Percentiles rank a stretch among this genome's conserved stretches.
Conservation (phyloP, 2,329 filamentous ascomycete species). For the Botryotinia calthae region DNA sequence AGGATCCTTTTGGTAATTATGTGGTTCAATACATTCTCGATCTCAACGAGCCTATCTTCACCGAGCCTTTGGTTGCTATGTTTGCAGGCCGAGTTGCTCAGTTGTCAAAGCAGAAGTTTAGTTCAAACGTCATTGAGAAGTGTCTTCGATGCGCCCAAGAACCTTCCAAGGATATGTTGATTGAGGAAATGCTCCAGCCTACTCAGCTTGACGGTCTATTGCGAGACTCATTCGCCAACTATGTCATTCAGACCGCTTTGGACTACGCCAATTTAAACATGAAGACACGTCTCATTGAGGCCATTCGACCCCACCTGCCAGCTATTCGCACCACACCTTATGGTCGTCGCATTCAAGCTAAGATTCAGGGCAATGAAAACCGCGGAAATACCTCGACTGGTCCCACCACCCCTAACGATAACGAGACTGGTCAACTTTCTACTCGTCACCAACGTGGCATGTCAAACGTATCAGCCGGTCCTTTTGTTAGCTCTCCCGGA, state of each 20-base stretch:
- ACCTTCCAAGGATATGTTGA: conserved; percentile 73
- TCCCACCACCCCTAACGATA: conserved; percentile 36
- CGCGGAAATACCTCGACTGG: conserved; percentile 37
- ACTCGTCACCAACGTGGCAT: conserved; percentile 38
- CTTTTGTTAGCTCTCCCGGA: conserved; percentile 30
- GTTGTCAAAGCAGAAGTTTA: conserved; percentile 95
- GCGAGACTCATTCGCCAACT: conserved; percentile 92
- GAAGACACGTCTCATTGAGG: conserved; percentile 75
- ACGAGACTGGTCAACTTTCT: conserved; percentile 29
- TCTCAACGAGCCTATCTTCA: conserved; percentile 82
- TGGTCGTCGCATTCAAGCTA: conserved; percentile 87
- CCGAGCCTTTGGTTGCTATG: conserved; percentile 78
- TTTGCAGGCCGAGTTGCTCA: conserved; percentile 71
- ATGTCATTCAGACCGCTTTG: conserved; percentile 94
- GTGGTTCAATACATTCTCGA: conserved; percentile 99
- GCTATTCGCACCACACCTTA: conserved; percentile 88
- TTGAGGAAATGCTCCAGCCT: conserved; percentile 75
- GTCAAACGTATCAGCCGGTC: conserved; percentile 35
- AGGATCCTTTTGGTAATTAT: conserved; percentile 98
- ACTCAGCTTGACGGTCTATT: conserved; percentile 84
- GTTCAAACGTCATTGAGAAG: conserved; percentile 98
- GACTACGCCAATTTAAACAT: conserved; percentile 75
- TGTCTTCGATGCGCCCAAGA: conserved; percentile 80
- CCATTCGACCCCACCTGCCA: conserved; percentile 80
- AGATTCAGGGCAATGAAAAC: conserved; percentile 65